Evolutionary conservation across 208 protist species (phyloP).

Genomic region (Phytomonas francai): DNA sequence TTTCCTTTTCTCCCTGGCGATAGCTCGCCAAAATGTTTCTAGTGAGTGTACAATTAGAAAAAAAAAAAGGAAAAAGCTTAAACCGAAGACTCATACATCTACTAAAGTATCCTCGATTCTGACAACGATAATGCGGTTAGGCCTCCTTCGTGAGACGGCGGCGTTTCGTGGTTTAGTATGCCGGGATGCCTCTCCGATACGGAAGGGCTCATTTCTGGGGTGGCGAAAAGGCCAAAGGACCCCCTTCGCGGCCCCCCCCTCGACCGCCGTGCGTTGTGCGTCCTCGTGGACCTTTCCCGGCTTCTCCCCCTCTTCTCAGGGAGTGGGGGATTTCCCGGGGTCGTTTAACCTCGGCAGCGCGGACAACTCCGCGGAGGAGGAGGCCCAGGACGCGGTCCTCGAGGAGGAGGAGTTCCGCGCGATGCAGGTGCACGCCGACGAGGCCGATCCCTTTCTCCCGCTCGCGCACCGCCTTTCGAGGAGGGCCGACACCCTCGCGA

Average conservation of each 20-base stretch:
- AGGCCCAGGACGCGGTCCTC: constrained; percentile 40
- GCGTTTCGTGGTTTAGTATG: no score
- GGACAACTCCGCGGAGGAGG: constrained; percentile 19
- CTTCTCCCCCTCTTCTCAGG: no score
- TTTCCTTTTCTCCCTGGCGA: constrained; percentile 1
- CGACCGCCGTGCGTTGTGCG: no score
- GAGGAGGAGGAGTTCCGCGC: constrained; percentile 75
- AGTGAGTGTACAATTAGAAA: neutral
- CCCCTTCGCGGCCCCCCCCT: no score
- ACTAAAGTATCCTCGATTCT: constrained; percentile 1
- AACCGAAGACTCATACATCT: neutral
- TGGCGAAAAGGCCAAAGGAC: no score
- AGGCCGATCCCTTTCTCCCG: constrained; percentile 40
- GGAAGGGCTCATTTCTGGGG: no score
- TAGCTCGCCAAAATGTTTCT: neutral
- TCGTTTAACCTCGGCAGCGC: no score
- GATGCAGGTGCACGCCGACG: constrained; percentile 22
- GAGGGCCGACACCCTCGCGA: constrained; percentile 55
- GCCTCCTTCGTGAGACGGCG: no score
- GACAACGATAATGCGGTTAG: no score
- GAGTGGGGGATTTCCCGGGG: no score
- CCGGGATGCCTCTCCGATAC: no score
- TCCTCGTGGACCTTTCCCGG: no score
- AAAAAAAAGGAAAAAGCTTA: neutral
- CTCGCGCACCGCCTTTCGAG: constrained; percentile 32